Base-by-base conservation (phyloP, 768 basidiomycete genomes). In the Boletus subcaerulescens region DNA sequence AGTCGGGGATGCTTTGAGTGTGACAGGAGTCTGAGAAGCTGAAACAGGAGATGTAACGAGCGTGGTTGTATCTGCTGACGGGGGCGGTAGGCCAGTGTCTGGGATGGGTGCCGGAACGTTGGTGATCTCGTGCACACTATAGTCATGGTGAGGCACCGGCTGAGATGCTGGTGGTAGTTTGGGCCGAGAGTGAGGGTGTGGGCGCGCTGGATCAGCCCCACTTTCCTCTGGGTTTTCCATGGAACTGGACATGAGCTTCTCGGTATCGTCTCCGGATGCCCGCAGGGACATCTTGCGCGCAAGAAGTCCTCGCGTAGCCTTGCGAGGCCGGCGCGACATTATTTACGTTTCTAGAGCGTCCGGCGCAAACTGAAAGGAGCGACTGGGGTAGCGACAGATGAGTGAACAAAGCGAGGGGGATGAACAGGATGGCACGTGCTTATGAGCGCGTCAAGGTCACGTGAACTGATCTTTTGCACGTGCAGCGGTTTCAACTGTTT, bases 71-170 rank as follows among this genome's bases (percentile, higher is more conserved):
- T 57, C 51, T 45, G 33, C 46, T 47, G 61, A 64, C 43, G 56
- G 72, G 48, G 55, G 70, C 59, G 50, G 70, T 56, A 56, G 60
- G 56, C 59, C 72, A 52, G 68, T 73, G 60, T 59, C 71, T 65
- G 59, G 69, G 56, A 62, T 56, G 15, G 68, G 68, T 49, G 57
- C 63, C n/a, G 70, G 66, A 38, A 61, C 66, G 20, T 72, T 52
- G 45, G 56, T 60, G 35, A 70, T 55, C 38, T 71, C 70, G 33
- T 69, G 67, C 33, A 26, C 60, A 20, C 62, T 61, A 32, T 68
- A 72, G 49, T 68, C 63, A 15, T 55, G 55, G 36, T 67, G 56
- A 15, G 60, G 48, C n/a, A 31, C 39, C 24, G 51, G 42, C 36
- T 52, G 64, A 35, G 64, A 54, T 9, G 41, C 42, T 7, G 50